Conservation (phyloP, 164 flowering plant species). For the Cinnamomum micranthum region DNA sequence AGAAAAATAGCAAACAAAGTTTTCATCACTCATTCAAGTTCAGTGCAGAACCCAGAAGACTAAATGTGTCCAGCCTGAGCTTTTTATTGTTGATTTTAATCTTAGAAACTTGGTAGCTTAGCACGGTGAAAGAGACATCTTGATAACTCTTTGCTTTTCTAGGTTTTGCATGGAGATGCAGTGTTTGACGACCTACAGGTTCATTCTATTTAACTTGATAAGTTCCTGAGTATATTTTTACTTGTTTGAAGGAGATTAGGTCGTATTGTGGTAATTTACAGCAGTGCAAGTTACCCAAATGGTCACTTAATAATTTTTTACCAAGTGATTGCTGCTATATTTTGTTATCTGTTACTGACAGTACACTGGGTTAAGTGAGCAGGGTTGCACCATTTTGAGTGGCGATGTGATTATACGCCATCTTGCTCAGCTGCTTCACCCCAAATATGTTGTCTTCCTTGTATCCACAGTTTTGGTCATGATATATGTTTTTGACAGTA, state of each 20-base stretch:
- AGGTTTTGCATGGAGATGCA: constrained; percentile 99
- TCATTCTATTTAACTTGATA: constrained; percentile 9
- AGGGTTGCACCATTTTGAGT: constrained; percentile 97
- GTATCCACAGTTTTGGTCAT: constrained; percentile 52
- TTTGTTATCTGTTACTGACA: constrained; percentile 10
- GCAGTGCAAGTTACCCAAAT: not conserved
- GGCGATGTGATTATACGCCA: constrained; percentile 95
- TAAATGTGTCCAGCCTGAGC: not conserved
- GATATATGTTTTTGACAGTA: not conserved
- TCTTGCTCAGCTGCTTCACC: constrained; percentile 71
- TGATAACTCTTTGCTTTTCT: constrained; percentile 12
- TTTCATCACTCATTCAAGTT: not conserved
- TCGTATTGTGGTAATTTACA: not conserved
- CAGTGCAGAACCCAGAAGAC: not conserved
- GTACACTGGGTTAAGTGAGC: constrained; percentile 14
- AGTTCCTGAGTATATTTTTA: not conserved
- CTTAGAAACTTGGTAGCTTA: not conserved
- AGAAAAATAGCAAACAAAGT: not conserved
- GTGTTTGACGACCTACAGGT: constrained; percentile 78
- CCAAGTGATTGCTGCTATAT: not conserved
- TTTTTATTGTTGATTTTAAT: not conserved
- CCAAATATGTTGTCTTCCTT: constrained; percentile 90
- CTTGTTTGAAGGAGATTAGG: not conserved
- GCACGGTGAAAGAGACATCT: constrained; percentile 1
- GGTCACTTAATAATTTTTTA: not conserved